phyloP scores from a whole-genome alignment of 1,284 basidiomycete genomes.

The Ceratobasidium sp. region DNA sequence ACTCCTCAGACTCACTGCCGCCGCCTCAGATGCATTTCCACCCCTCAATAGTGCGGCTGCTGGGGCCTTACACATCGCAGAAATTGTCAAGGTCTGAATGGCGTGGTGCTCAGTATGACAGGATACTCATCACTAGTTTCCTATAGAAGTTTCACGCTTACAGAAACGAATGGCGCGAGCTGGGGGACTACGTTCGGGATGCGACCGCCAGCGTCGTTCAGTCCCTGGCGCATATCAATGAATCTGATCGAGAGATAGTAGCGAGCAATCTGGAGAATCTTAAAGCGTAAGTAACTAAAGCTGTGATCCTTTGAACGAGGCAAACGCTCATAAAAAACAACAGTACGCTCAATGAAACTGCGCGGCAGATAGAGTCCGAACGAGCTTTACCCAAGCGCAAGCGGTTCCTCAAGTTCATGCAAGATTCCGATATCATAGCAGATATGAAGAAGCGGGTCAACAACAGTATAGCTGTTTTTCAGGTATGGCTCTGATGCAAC shows the following conservation, averaged over 20 bases:
- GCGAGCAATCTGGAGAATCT: not conserved
- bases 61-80: conserved; percentile 2
- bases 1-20: not conserved
- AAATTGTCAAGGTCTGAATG: not conserved
- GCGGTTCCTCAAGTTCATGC: not conserved
- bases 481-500: not conserved
- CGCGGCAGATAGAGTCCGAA: not conserved
- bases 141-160: not conserved
- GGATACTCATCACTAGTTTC: not conserved
- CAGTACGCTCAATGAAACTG: not conserved
- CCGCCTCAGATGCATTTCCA: not conserved
- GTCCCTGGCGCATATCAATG: not conserved
- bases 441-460: conserved; percentile 16
- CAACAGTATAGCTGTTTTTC: not conserved
- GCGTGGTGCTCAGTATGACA: not conserved
- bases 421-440: not conserved
- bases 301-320: too few species aligned
- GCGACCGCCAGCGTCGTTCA: not conserved
- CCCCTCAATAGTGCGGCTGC: conserved; percentile 4
- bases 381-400: not conserved
- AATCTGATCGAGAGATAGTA: not conserved
- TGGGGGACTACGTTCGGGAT: not conserved
- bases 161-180: not conserved
- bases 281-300: not conserved
- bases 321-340: too few species aligned